These are phyloP conservation scores for Amylocystis lapponica DNA, from an alignment of 768 basidiomycete genomes.

Conservation along the genomic window DNA sequence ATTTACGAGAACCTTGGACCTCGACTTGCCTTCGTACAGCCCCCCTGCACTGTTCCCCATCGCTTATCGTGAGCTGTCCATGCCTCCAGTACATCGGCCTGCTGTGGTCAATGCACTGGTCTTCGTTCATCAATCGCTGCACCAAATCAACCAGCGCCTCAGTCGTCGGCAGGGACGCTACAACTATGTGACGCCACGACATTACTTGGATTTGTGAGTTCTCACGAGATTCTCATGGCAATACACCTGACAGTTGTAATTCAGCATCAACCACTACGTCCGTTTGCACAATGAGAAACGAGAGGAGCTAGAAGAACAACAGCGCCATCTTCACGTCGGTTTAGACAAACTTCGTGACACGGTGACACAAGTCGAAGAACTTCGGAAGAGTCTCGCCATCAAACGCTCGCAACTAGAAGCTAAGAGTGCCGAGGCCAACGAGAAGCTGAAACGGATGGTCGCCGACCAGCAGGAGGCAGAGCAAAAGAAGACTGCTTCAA, in stretches of 20 bases:
- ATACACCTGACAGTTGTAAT: slow-evolving; percentile 4
- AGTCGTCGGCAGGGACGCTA: slow-evolving; percentile 92
- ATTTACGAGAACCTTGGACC: slow-evolving; percentile 90
- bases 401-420: slow-evolving; percentile 90
- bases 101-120: slow-evolving; percentile 94
- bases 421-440: slow-evolving; percentile 94
- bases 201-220: slow-evolving; percentile 97
- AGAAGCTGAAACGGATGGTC: slow-evolving; percentile 97
- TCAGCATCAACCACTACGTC: slow-evolving; percentile 95
- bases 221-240: slow-evolving; percentile 3
- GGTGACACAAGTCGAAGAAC: slow-evolving; percentile 93
- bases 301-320: slow-evolving; percentile 96
- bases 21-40: slow-evolving; percentile 78
- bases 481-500: slow-evolving; percentile 94
- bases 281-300: slow-evolving; percentile 92
- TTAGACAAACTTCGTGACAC: slow-evolving; percentile 95
- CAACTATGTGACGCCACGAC: slow-evolving; percentile 94
- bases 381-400: slow-evolving; percentile 89
- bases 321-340: slow-evolving; percentile 96
- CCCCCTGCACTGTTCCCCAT: slow-evolving; percentile 84
- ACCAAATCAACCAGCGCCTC: slow-evolving; percentile 83
- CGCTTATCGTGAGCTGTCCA: slow-evolving; percentile 73
- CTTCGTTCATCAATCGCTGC: slow-evolving; percentile 83
- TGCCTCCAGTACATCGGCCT: slow-evolving; percentile 86
- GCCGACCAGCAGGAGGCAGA: slow-evolving; percentile 98